Evolutionary conservation across 1,284 basidiomycete genomes (phyloP), one percentile per base, ranked within the genome.

Genomic region (Cryptococcus sp.): DNA sequence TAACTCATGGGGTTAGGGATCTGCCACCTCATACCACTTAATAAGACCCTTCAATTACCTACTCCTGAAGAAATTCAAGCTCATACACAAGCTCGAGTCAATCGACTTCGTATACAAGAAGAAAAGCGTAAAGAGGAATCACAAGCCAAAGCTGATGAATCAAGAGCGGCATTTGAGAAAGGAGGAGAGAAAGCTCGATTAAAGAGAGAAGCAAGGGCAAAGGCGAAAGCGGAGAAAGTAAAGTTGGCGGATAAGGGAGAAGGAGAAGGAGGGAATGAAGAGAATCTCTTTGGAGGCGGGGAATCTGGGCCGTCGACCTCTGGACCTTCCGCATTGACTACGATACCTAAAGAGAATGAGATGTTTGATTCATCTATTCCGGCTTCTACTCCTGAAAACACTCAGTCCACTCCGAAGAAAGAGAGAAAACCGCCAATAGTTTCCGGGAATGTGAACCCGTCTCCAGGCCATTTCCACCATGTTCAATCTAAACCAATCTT

Each of bases 11-110:
- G 23, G 2, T 23, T 69, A 93, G 92, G 83, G 32, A 76, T 86
- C 4, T 91, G 89, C 2, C 80, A 88, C 34, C 79, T 98, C 10
- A 79, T 96, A 23, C 84, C 92, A 65, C 88, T 96, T 59, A 79
- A 80, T 3, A 70, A 67, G 3, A 84, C 88, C 0, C 85, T 90
- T 64, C 74, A 68, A 10, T 66, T 79, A n/a, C 87, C 90, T 0
- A 80, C 82, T 0, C 34, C 76, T 0, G 66, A 74, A 0, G 78
- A 84, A 36, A 74, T 89, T 4, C 75, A 80, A 46, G 67, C 72
- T 36, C 64, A 74, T 42, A 68, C 69, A 3, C 53, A 59, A 1
- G 57, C 50, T 10, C 59, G 72, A 8, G 62, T 75, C 8, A 55
- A 56, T 3, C 37, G 61, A 38, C 15, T 58, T 53, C 3, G 60